Evolutionary conservation across 169 alveolate species (phyloP).

Genomic region (Plasmodium relictum): DNA sequence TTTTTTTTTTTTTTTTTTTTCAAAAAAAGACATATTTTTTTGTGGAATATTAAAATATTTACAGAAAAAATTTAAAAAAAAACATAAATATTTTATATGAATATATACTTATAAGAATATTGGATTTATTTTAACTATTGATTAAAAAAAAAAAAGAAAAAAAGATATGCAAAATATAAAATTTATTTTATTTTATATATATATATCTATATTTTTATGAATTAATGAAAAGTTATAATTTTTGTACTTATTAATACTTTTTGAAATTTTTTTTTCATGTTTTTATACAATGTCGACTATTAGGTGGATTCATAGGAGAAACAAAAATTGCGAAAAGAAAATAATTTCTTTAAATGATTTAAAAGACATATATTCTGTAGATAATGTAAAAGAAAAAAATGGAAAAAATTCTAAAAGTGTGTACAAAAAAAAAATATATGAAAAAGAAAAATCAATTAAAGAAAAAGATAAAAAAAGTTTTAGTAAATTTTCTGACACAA

Average conservation of each 20-base stretch:
- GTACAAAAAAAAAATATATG: background rate
- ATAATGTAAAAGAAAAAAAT: slow-evolving; percentile 3
- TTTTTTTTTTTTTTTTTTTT: background rate
- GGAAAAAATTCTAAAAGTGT: background rate
- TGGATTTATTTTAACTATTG: background rate
- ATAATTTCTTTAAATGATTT: slow-evolving; percentile 54
- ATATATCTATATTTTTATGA: background rate
- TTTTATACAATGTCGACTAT: slow-evolving; percentile 36
- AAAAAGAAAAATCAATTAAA: background rate
- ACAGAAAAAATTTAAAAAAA: background rate
- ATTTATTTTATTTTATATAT: background rate
- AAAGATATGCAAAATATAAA: background rate
- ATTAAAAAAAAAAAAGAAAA: background rate
- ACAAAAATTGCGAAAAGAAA: slow-evolving; percentile 29
- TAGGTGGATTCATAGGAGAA: slow-evolving; percentile 73
- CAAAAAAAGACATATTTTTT: background rate
- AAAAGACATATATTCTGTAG: slow-evolving; percentile 52
- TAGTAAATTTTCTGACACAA: slow-evolving; percentile 8
- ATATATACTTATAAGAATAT: background rate
- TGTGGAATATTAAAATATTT: slow-evolving; percentile 1
- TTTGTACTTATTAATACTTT: background rate
- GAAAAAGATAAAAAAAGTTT: slow-evolving; percentile 13
- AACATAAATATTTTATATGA: background rate
- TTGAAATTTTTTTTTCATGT: background rate
- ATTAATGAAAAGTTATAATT: background rate